Conservation (phyloP, 208 protist genomes). For the Wallacemonas sp. region DNA sequence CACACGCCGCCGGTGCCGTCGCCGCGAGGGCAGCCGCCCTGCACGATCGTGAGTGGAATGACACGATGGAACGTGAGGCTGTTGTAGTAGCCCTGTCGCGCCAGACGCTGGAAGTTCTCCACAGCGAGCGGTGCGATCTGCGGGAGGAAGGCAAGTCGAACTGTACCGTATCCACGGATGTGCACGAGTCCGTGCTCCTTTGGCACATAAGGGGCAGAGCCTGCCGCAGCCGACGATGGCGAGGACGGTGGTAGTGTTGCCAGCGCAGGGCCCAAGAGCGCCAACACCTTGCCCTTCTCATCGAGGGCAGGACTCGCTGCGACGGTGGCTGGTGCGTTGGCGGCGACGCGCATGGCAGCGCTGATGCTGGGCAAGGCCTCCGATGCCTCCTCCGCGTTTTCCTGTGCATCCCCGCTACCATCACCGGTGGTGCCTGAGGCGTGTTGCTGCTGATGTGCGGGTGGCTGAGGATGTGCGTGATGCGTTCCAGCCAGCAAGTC, state of each 20-base stretch:
- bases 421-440: no score
- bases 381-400: no score
- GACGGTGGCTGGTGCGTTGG: slow-evolving; percentile 4
- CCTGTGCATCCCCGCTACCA: no score
- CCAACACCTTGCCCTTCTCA: slow-evolving; percentile 33
- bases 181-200: slow-evolving; percentile 31
- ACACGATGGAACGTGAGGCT: slow-evolving; percentile 95
- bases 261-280: slow-evolving; percentile 29
- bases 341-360: no score
- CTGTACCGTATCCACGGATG: slow-evolving; percentile 50
- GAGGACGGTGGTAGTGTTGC: slow-evolving; percentile 5
- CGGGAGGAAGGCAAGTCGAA: slow-evolving; percentile 91
- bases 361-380: no score
- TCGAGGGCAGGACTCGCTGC: slow-evolving; percentile 4
- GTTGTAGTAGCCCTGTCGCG: slow-evolving; percentile 92
- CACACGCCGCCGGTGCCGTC: slow-evolving; percentile 93
- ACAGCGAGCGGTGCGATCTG: slow-evolving; percentile 92
- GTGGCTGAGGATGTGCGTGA: no score
- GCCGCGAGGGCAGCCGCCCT: slow-evolving; percentile 92
- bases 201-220: background rate
- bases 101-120: slow-evolving; percentile 95
- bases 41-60: slow-evolving; percentile 94
- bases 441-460: no score
- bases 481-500: slow-evolving; percentile 12
- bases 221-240: background rate